Conservation (phyloP, 306 rosid genomes). For the Chamaecrista fasciculata region DNA sequence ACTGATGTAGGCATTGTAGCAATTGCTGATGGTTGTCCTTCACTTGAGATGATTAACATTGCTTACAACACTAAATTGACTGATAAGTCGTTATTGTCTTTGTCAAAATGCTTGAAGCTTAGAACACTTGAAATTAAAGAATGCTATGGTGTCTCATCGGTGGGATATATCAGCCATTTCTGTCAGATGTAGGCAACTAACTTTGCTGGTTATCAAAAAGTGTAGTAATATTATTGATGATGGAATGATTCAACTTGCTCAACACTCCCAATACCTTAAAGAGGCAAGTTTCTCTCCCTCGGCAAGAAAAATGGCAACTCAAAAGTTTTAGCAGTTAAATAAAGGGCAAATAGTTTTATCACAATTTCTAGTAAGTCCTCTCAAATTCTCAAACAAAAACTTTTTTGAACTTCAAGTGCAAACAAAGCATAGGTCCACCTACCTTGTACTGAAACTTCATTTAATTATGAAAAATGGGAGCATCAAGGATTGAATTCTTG, state of each 20-base stretch:
- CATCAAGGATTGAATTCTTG: no score
- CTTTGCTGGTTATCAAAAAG: conserved; percentile 56
- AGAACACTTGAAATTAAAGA: conserved; percentile 59
- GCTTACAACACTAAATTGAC: conserved; percentile 59
- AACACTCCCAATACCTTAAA: conserved; percentile 50
- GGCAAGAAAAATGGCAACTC: neutral
- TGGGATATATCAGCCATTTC: conserved; percentile 58
- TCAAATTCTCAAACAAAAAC: no score
- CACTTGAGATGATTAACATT: conserved; percentile 54
- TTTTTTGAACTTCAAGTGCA: no score
- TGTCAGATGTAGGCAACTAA: conserved; percentile 54
- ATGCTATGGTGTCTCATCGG: conserved; percentile 46
- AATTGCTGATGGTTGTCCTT: conserved; percentile 58
- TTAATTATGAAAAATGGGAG: no score
- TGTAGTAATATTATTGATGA: conserved; percentile 50
- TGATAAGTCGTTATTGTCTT: conserved; percentile 49
- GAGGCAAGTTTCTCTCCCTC: conserved; percentile 41
- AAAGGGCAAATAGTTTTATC: neutral
- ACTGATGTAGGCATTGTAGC: conserved; percentile 57
- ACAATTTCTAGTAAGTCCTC: neutral
- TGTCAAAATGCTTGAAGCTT: conserved; percentile 54
- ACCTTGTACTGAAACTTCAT: no score
- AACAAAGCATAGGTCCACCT: no score
- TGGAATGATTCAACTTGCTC: conserved; percentile 57
- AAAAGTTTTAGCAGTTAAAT: neutral